These are phyloP conservation scores for Amauroascus verrucosus DNA, from an alignment of 2,329 filamentous ascomycete genomes.

Conservation along the genomic window DNA sequence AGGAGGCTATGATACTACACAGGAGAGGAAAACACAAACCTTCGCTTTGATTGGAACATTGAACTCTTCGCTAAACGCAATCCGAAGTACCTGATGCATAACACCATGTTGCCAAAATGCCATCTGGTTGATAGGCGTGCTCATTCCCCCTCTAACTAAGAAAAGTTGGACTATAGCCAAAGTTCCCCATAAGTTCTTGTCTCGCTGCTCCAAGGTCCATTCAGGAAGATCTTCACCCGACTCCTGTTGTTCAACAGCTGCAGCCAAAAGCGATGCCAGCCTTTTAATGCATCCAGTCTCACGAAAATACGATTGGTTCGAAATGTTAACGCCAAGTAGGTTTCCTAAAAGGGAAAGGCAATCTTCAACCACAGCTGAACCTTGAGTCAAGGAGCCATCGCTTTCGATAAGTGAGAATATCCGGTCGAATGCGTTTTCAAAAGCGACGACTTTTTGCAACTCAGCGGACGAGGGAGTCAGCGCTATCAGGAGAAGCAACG, in stretches of 20 bases:
- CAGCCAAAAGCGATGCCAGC: slow-evolving; percentile 58
- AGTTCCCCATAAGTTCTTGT: slow-evolving; percentile 86
- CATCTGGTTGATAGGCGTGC: slow-evolving; percentile 71
- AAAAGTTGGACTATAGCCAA: slow-evolving; percentile 81
- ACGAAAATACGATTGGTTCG: slow-evolving; percentile 88
- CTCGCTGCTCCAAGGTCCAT: slow-evolving; percentile 67
- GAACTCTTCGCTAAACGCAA: slow-evolving; percentile 66
- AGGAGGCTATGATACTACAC: not conserved
- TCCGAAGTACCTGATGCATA: slow-evolving; percentile 65
- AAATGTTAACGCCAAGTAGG: slow-evolving; percentile 71
- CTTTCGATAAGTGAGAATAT: slow-evolving; percentile 70
- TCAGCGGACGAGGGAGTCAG: slow-evolving; percentile 79
- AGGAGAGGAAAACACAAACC: slow-evolving; percentile 37
- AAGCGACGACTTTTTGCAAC: slow-evolving; percentile 89
- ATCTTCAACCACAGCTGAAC: slow-evolving; percentile 81
- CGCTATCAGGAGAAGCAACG: slow-evolving; percentile 73
- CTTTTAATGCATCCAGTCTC: slow-evolving; percentile 75
- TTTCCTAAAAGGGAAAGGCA: slow-evolving; percentile 86
- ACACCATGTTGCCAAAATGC: slow-evolving; percentile 78
- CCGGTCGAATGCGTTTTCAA: slow-evolving; percentile 84
- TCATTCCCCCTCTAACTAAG: slow-evolving; percentile 65
- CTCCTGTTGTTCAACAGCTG: slow-evolving; percentile 46
- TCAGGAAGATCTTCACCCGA: slow-evolving; percentile 53
- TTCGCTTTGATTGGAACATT: slow-evolving; percentile 72
- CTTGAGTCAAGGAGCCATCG: slow-evolving; percentile 73